Percentiles rank a stretch among this genome's conserved stretches.
Conservation (phyloP, 2,329 filamentous ascomycete genomes). For the Epichloe bromicola region DNA sequence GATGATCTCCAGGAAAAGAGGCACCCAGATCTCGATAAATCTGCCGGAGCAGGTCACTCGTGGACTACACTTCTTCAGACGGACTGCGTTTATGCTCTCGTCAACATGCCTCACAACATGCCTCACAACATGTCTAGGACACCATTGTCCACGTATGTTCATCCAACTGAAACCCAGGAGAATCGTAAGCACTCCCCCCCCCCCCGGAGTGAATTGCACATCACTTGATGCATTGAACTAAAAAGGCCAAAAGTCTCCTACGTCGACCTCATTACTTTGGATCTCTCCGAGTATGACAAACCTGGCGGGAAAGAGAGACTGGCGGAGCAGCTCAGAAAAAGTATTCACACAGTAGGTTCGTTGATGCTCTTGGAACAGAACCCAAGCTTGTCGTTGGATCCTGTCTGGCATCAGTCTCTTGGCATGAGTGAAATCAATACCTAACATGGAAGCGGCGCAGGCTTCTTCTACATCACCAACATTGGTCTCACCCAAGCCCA, state of each 20-base stretch:
- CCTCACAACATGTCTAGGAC: neutral
- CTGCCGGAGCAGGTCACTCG: neutral
- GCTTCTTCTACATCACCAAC: constrained; percentile 52
- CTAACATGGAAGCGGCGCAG: constrained; percentile 3
- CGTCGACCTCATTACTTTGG: constrained; percentile 45
- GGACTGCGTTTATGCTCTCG: neutral
- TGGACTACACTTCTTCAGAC: neutral
- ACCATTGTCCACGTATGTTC: neutral
- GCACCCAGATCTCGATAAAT: no score
- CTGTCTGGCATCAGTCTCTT: no score
- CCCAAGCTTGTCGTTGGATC: no score
- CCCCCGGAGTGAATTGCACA: neutral
- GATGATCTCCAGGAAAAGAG: no score
- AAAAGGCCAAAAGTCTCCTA: constrained; percentile 23
- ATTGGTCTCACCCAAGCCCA: constrained; percentile 48
- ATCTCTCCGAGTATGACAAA: constrained; percentile 39
- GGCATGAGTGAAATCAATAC: neutral
- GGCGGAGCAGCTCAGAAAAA: constrained; percentile 40
- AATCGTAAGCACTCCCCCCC: neutral
- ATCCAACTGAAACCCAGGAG: neutral
- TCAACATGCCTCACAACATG: neutral
- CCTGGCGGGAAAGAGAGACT: constrained; percentile 41
- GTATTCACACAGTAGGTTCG: constrained; percentile 29
- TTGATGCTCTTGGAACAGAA: neutral
- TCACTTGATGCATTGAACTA: no score